Evolutionary conservation across 75 land plant species (phyloP).

Genomic region (Selaginella tamariscina): DNA sequence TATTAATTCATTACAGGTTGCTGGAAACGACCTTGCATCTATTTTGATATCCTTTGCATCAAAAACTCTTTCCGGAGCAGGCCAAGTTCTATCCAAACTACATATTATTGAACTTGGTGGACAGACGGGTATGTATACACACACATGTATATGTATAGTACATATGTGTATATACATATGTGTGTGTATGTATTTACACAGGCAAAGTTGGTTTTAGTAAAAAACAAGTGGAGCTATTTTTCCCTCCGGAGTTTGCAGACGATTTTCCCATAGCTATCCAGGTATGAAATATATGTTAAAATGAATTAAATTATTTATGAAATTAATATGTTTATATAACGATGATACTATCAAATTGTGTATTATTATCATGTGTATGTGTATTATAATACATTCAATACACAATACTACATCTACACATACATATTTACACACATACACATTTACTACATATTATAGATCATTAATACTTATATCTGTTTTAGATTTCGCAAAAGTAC

Average conservation of each 20-base stretch:
- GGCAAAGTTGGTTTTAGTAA: constrained; percentile 3
- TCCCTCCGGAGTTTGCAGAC: constrained; percentile 10
- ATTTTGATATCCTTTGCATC: not conserved
- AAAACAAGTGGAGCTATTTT: constrained; percentile 6
- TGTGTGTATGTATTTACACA: not conserved
- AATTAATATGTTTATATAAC: too few relatives aligned
- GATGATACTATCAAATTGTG: too few relatives aligned
- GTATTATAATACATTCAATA: too few relatives aligned
- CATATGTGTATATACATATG: not conserved
- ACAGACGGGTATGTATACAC: not conserved
- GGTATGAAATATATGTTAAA: not conserved
- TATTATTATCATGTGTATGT: too few relatives aligned
- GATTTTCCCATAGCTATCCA: constrained; percentile 5
- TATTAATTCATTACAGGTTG: not conserved
- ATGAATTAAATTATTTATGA: too few relatives aligned
- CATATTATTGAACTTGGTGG: constrained; percentile 8
- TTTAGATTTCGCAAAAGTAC: constrained; percentile 4
- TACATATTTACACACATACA: too few relatives aligned
- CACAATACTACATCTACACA: too few relatives aligned
- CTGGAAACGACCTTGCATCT: not conserved
- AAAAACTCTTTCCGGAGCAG: not conserved
- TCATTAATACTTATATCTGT: not conserved
- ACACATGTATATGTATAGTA: not conserved
- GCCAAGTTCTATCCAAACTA: constrained; percentile 6
- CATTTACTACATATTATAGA: not conserved